Evolutionary conservation across 441 rosid species (phyloP).

Genomic region (Populus hybrid): DNA sequence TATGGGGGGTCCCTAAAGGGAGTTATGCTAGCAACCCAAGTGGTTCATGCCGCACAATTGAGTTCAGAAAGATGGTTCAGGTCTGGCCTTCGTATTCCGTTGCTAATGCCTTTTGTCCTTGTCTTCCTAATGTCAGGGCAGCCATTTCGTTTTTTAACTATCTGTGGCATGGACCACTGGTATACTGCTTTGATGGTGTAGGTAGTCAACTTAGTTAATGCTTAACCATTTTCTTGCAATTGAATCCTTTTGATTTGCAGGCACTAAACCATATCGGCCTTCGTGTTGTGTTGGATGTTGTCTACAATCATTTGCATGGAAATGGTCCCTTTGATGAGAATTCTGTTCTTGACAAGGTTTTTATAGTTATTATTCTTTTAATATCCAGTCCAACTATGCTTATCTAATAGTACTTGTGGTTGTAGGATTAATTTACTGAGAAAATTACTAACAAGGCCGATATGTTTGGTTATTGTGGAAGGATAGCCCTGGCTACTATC

Average conservation of each 20-base stretch:
- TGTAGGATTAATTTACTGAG: not conserved
- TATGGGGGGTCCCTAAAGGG: slow-evolving; percentile 99
- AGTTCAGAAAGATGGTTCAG: slow-evolving; percentile 97
- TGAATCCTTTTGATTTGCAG: slow-evolving; percentile 38
- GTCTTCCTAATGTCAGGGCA: slow-evolving; percentile 2
- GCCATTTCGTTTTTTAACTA: not conserved
- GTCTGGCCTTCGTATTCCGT: slow-evolving; percentile 30
- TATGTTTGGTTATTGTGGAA: not conserved
- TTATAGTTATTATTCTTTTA: slow-evolving; percentile 14
- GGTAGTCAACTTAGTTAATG: not conserved
- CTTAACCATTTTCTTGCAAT: slow-evolving; percentile 5
- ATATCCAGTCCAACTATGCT: slow-evolving; percentile 2
- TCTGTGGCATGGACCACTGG: slow-evolving; percentile 13
- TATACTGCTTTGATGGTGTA: slow-evolving; percentile 6
- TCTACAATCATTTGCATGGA: slow-evolving; percentile 93
- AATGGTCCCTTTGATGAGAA: slow-evolving; percentile 73
- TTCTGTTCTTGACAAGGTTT: slow-evolving; percentile 95
- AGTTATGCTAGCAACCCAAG: slow-evolving; percentile 85
- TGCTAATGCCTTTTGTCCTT: not conserved
- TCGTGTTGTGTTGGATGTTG: slow-evolving; percentile 85
- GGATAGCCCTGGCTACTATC: not conserved
- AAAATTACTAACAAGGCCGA: not conserved
- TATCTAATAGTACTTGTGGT: slow-evolving; percentile 6
- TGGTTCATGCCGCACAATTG: slow-evolving; percentile 70
- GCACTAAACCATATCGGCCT: slow-evolving; percentile 67